A percentile compares a stretch with the other conserved stretches of the same genome.
These are phyloP conservation scores for Quercus glauca DNA, from an alignment of 306 rosid species.

Conservation along the genomic window DNA sequence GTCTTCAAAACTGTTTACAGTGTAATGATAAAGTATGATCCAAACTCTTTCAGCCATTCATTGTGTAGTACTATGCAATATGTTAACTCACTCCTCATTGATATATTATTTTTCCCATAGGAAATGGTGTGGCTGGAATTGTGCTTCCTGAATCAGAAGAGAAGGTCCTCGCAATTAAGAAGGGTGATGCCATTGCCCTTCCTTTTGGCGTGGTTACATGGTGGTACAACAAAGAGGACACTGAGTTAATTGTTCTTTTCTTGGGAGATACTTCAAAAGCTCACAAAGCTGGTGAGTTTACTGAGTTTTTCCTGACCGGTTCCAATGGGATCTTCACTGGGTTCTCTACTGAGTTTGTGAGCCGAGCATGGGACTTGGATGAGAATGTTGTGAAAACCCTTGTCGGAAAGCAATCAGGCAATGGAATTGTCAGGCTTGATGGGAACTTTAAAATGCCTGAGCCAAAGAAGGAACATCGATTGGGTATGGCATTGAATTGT, in stretches of 20 bases:
- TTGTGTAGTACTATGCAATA: no score
- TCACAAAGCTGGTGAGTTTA: constrained; percentile 49
- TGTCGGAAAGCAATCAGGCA: constrained; percentile 49
- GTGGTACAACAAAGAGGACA: constrained; percentile 54
- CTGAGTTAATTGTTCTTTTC: constrained; percentile 9
- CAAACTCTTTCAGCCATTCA: no score
- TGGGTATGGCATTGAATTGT: no score
- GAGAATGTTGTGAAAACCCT: constrained; percentile 46
- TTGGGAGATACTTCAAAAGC: constrained; percentile 47
- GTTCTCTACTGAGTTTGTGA: constrained; percentile 42
- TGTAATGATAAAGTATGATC: no score
- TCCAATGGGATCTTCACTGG: constrained; percentile 48
- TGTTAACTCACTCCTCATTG: no score
- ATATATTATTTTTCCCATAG: no score
- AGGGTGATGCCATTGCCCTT: constrained; percentile 52
- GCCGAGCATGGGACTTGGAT: constrained; percentile 53
- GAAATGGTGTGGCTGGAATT: constrained; percentile 14
- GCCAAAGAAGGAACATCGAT: no score
- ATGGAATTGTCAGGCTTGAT: constrained; percentile 52
- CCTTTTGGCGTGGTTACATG: constrained; percentile 53
- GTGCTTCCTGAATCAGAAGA: constrained; percentile 42
- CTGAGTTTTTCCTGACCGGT: constrained; percentile 36
- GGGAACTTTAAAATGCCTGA: constrained; percentile 28
- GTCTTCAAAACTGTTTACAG: no score
- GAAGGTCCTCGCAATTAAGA: constrained; percentile 12